These are phyloP conservation scores for rapeseed (Brassica napus) DNA, from an alignment of 345 rosid species.

Conservation along the genomic window Da-Ae NC_063447.1:4506001-4506500, in stretches of 20 bases:
- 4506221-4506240: conserved; percentile 32
- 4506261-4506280: conserved; percentile 43
- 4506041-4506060: conserved; percentile 31
- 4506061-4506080: conserved; percentile 10
- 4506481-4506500: conserved; percentile 81
- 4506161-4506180: conserved; percentile 24
- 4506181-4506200: neutral
- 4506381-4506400: conserved; percentile 48
- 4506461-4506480: conserved; percentile 75
- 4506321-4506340: conserved; percentile 70
- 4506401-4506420: conserved; percentile 67
- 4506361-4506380: conserved; percentile 39
- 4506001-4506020: conserved; percentile 27
- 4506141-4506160: conserved; percentile 37
- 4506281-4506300: neutral
- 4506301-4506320: conserved; percentile 52
- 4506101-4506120: conserved; percentile 21
- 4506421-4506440: conserved; percentile 61
- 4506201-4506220: neutral
- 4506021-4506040: conserved; percentile 2
- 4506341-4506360: conserved; percentile 60
- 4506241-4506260: conserved; percentile 26
- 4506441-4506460: conserved; percentile 85
- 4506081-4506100: conserved; percentile 27
- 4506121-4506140: conserved; percentile 3